These are phyloP conservation scores for Rhododendron griersonianum DNA, from an alignment of 148 eudicot species.

Conservation along the genomic window DNA sequence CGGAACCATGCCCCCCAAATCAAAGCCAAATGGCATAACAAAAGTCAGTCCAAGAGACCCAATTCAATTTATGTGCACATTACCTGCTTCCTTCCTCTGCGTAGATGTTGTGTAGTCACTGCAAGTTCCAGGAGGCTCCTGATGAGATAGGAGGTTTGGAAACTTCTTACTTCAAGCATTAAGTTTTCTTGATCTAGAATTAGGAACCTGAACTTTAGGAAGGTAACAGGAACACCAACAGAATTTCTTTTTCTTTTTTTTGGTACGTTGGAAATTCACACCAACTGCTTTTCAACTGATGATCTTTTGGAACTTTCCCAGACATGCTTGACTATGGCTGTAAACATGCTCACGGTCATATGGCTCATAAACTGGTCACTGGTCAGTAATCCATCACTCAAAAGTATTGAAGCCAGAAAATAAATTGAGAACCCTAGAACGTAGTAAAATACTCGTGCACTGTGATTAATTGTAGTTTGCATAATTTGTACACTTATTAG, in stretches of 20 bases:
- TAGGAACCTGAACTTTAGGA: background rate
- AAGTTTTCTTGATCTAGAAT: background rate
- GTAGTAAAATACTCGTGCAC: background rate
- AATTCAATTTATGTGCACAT: too few relatives aligned
- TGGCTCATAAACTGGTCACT: background rate
- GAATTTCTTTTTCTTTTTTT: background rate
- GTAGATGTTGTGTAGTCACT: background rate
- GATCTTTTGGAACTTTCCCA: background rate
- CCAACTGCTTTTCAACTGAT: background rate
- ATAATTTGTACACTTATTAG: background rate
- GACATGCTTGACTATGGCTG: background rate
- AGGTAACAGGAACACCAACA: background rate
- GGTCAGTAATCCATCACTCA: background rate
- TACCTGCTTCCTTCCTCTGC: background rate
- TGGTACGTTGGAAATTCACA: too few relatives aligned
- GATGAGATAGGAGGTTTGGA: too few relatives aligned
- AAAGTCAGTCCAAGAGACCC: too few relatives aligned
- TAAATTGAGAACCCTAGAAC: background rate
- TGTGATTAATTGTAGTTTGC: background rate
- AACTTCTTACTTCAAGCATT: background rate
- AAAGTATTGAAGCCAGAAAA: background rate
- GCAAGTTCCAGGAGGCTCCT: background rate
- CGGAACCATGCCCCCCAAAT: too few relatives aligned
- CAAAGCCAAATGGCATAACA: too few relatives aligned
- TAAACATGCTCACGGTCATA: background rate